These are phyloP conservation scores for Setaria viridis DNA, from an alignment of 202 grass and related monocot species.

Conservation along the genomic window DNA sequence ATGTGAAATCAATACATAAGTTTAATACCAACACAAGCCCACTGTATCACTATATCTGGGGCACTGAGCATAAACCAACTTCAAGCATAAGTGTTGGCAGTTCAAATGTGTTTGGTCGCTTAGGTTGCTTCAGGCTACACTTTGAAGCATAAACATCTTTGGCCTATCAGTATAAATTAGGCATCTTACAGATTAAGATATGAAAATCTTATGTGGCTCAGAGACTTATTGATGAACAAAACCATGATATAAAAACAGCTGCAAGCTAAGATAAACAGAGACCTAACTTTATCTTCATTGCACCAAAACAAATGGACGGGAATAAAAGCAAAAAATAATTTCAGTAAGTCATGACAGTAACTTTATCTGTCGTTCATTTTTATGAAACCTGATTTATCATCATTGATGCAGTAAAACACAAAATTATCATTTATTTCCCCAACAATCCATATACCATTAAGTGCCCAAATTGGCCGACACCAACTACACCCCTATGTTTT, in stretches of 20 bases:
- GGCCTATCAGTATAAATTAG: not conserved
- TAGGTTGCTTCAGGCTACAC: conserved; percentile 6
- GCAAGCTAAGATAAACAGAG: conserved; percentile 12
- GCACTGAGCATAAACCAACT: not conserved
- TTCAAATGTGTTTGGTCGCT: conserved; percentile 4
- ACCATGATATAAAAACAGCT: not conserved
- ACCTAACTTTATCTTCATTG: not conserved
- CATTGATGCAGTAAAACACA: conserved; percentile 3
- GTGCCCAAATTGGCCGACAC: not conserved
- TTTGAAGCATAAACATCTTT: conserved; percentile 5
- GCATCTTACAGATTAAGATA: not conserved
- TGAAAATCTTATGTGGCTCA: not conserved
- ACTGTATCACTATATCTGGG: not conserved
- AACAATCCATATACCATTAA: conserved; percentile 18
- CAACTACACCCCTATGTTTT: not conserved
- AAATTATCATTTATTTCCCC: not conserved
- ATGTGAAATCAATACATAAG: not conserved
- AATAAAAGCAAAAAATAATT: not conserved
- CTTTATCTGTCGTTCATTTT: not conserved
- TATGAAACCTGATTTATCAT: not conserved
- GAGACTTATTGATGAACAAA: not conserved
- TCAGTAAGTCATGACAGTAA: not conserved
- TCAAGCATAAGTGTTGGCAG: not conserved
- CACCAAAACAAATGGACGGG: not conserved
- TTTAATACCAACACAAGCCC: not conserved